phyloP scores from a whole-genome alignment of 768 basidiomycete species.

The Hysterangium stoloniferum region DNA sequence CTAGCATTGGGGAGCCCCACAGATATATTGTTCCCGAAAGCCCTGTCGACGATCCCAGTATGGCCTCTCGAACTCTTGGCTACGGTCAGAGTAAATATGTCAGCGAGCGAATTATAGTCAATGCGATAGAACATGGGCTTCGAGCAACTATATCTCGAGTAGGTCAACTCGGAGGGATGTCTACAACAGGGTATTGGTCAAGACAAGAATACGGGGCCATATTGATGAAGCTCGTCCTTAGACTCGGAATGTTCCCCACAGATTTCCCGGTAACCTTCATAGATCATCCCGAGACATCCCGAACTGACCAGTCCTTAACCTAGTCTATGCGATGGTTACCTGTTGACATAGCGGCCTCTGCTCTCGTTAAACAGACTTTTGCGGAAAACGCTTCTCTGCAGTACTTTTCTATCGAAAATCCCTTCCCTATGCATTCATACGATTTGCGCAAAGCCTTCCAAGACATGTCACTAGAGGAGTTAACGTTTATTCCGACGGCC shows the following conservation, averaged over 20 bases:
- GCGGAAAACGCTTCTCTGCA: neutral
- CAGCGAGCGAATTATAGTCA: neutral
- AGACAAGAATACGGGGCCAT: neutral
- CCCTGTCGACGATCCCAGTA: neutral
- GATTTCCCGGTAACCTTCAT: neutral
- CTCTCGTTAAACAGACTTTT: neutral
- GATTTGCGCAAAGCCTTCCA: neutral
- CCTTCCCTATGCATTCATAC: neutral
- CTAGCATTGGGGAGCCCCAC: neutral
- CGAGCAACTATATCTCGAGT: neutral
- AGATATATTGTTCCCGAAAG: neutral
- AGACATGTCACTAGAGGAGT: neutral
- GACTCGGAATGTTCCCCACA: neutral
- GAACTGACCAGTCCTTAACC: too few species aligned
- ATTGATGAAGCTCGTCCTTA: neutral
- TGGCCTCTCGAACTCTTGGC: neutral
- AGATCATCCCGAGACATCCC: too few species aligned
- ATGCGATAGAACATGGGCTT: neutral
- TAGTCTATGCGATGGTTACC: neutral
- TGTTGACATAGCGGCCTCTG: neutral
- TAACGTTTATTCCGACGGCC: too few species aligned
- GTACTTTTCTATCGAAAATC: neutral
- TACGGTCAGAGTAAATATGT: constrained; percentile 1
- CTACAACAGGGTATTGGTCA: neutral
- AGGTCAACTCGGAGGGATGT: neutral